Base-by-base conservation (phyloP, 106 monocot genomes). In the Platanthera guangdongensis region DNA sequence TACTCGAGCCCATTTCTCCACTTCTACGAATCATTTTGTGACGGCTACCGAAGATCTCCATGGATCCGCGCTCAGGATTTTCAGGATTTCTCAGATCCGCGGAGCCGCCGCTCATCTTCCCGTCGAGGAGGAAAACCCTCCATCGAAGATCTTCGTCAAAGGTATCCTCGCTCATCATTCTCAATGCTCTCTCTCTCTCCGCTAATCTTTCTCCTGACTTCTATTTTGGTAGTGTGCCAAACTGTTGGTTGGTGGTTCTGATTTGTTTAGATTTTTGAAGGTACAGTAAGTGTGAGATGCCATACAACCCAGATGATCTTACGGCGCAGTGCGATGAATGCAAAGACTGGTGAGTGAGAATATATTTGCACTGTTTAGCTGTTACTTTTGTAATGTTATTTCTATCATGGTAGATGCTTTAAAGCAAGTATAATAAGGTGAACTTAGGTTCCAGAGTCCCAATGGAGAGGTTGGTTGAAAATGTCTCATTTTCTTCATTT, bases 281-380 rank as follows among this genome's bases (percentile, higher is more conserved):
- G 80, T 81, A 75, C 9, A 75, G 80, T 55, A 81, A 81, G 70
- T 81, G 80, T 69, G 80, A 81, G 80, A 81, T 81, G 80, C 80
- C 80, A 4, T 81, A 81, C 53, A 81, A 81, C 57, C 80, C 80
- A 50, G 80, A 81, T 55, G 75, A 81, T 47, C 80, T 81, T 15
- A 81, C 75, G 75, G 80, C 75, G 51, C 80, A 81, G 60, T 81
- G 80, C 63, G 80, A 81, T 53, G 75, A n/a, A 49, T 81, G 80
- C 80, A 75, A 81, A 57, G 80, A 81, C 69, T 81, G 80, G 80
- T 81, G 75, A 81, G 46, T 63, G 18, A 51, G 7, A 50, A 18
- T 72, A 70, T 4, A 25, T 25, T 70, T 48, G 46, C 70, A 15
- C 16, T n/a, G 1, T 51, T 5, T 50, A 3, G 8, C 18, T 72